A percentile compares a stretch with the other conserved stretches of the same genome.
Evolutionary conservation across 139 green algal species (phyloP).

Genomic region (Nannochloris sp.): DNA sequence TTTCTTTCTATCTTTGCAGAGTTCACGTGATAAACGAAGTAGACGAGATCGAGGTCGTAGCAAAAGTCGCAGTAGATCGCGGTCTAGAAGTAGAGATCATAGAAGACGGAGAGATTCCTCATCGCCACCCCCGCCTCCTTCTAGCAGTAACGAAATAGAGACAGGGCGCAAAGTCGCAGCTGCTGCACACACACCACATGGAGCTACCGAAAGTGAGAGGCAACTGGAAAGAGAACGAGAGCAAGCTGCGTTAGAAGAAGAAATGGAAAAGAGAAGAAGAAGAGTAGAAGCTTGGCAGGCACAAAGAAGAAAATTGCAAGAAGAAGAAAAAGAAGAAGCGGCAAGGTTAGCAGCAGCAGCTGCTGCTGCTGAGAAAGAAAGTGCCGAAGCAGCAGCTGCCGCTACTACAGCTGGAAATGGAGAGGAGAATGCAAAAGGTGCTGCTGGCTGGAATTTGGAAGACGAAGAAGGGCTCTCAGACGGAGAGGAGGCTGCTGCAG

Average conservation of each 20-base stretch:
- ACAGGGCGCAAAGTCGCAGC: conserved; percentile 8
- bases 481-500: conserved; percentile 1
- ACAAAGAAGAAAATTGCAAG: not conserved
- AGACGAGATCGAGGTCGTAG: not conserved
- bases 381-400: not conserved
- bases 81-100: not conserved
- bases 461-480: conserved; percentile 1
- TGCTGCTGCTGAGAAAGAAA: not conserved
- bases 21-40: not conserved
- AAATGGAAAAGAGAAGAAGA: conserved; percentile 57
- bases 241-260: conserved; percentile 42
- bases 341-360: no score
- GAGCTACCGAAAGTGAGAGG: conserved; percentile 10
- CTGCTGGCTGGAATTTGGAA: conserved; percentile 4
- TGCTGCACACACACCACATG: conserved; percentile 1
- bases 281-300: conserved; percentile 64
- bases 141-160: not conserved
- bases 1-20: no score
- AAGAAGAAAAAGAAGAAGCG: conserved; percentile 15
- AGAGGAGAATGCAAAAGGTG: not conserved
- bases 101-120: not conserved
- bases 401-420: not conserved
- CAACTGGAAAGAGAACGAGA: conserved; percentile 28
- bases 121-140: not conserved
- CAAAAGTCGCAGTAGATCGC: not conserved